Evolutionary conservation across 2,329 filamentous ascomycete species (phyloP).

Genomic region (Endoconidiophora laricicola): DNA sequence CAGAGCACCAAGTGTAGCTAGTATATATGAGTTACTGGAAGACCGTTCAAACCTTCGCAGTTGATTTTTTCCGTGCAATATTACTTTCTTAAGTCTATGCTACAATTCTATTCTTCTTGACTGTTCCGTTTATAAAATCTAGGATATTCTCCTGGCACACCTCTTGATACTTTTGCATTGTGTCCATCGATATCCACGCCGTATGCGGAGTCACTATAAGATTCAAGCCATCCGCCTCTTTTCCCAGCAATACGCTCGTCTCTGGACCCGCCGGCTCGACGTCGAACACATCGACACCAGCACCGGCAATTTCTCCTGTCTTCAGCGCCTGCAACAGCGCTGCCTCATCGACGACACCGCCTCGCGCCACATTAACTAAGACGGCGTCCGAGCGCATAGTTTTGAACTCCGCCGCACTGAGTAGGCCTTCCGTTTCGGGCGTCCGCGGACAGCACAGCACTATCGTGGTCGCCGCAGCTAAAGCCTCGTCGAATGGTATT

Average conservation of each 20-base stretch:
- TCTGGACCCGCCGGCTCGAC: slow-evolving; percentile 44
- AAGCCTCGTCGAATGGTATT: slow-evolving; percentile 28
- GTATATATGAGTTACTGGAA: too few relatives aligned
- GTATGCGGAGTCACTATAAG: slow-evolving; percentile 12
- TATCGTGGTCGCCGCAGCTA: slow-evolving; percentile 56
- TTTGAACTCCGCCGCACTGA: slow-evolving; percentile 22
- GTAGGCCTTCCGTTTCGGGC: slow-evolving; percentile 58
- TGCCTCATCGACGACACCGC: slow-evolving; percentile 64
- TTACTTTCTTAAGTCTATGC: background rate
- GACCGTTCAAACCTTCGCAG: too few relatives aligned
- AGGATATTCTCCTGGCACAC: slow-evolving; percentile 11
- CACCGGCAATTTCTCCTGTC: slow-evolving; percentile 54
- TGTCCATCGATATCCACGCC: slow-evolving; percentile 13
- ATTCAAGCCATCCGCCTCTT: slow-evolving; percentile 6
- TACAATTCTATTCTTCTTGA: slow-evolving; percentile 6
- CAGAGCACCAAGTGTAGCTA: too few relatives aligned
- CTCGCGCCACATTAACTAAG: slow-evolving; percentile 64
- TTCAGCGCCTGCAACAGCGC: slow-evolving; percentile 56
- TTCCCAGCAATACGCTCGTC: background rate
- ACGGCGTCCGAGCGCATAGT: slow-evolving; percentile 59
- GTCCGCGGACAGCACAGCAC: slow-evolving; percentile 70
- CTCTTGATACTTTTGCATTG: slow-evolving; percentile 11
- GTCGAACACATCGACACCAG: slow-evolving; percentile 67
- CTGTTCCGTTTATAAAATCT: slow-evolving; percentile 2
- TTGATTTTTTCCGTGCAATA: too few relatives aligned